Conservation (phyloP, 257 asterid species). For the Penstemon newberryi region DNA sequence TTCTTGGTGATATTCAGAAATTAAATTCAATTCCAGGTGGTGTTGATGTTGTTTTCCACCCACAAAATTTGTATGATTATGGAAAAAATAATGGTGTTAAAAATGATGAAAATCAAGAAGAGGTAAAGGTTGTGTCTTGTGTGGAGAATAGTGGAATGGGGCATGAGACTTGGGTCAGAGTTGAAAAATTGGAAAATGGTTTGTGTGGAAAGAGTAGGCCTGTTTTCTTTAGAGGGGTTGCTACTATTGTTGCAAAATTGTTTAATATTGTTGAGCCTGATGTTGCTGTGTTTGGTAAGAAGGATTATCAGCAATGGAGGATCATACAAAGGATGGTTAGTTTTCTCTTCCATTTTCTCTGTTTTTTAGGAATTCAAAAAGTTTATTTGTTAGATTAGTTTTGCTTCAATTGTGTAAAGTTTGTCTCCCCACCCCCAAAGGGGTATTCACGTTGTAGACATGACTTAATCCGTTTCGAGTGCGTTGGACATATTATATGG, state of each 20-base stretch:
- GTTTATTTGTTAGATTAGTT: conserved; percentile 14
- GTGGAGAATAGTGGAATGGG: conserved; percentile 65
- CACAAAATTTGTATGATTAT: conserved; percentile 70
- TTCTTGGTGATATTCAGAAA: conserved; percentile 68
- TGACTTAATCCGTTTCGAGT: too few relatives aligned
- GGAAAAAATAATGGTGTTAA: conserved; percentile 29
- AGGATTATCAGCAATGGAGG: conserved; percentile 96
- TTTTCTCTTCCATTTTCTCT: background rate
- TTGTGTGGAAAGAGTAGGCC: conserved; percentile 93
- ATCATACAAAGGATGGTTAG: conserved; percentile 77
- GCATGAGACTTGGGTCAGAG: conserved; percentile 90
- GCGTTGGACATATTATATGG: too few relatives aligned
- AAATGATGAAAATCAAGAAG: conserved; percentile 15
- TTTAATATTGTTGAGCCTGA: conserved; percentile 91
- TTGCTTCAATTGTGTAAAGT: background rate
- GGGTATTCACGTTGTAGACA: too few relatives aligned
- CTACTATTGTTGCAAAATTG: conserved; percentile 85
- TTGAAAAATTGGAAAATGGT: conserved; percentile 73
- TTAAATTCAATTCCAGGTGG: conserved; percentile 54
- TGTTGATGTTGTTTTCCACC: conserved; percentile 80
- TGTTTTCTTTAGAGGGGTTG: conserved; percentile 88
- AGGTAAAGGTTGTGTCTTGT: conserved; percentile 52
- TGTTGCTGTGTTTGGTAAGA: conserved; percentile 90
- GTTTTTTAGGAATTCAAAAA: background rate
- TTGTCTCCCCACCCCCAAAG: background rate